Evolutionary conservation across 2,329 filamentous ascomycete genomes (phyloP), one percentile per base, ranked within the genome.

Genomic region (Colletotrichum cuscutae): DNA sequence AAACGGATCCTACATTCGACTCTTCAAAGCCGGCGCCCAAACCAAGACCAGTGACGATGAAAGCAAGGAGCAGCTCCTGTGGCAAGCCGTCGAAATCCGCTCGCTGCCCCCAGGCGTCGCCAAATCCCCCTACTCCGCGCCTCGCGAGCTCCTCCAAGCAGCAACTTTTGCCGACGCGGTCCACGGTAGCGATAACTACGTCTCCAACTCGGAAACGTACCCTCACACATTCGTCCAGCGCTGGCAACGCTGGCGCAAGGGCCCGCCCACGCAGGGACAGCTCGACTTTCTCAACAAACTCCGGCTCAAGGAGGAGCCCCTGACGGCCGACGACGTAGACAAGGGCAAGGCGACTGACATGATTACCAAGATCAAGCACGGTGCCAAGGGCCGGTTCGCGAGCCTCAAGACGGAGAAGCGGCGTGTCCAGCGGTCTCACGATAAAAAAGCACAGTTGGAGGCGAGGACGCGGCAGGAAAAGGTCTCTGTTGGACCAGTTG

Each of bases 311-410:
- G 76, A 86, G n/a, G 84, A 91, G 32, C 84, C 88, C 65, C 79
- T 95, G 63, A 87, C 84, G 1, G 76, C 82, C 0, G 82, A 84
- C 0, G 87, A 91, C 32, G 77, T 97, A 71, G 95, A 89, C 15
- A 97, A 95, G 79, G 96, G 96, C 8, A 91, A 90, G 79, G 95
- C 95, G 5, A 89, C 89, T 5, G 95, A 98, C 80, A 95, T 97
- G 93, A 97, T 98, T 75, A 97, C 94, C 8, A 97, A 97, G 82
- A 80, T 98, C 74, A 96, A 93, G 81, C 93, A 97, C 79, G 96
- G 96, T 0, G 94, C 94, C 1, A 89, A 86, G 81, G 93, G 83
- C 74, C 90, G 84, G 84, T 95, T 89, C 79, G 84, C 86, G 30
- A 85, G 78, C 42, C 82, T 89, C 70, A 86, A 88, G 77, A 84